Conservation (phyloP, 2,329 filamentous ascomycete genomes). For the Microsporum ferrugineum region DNA sequence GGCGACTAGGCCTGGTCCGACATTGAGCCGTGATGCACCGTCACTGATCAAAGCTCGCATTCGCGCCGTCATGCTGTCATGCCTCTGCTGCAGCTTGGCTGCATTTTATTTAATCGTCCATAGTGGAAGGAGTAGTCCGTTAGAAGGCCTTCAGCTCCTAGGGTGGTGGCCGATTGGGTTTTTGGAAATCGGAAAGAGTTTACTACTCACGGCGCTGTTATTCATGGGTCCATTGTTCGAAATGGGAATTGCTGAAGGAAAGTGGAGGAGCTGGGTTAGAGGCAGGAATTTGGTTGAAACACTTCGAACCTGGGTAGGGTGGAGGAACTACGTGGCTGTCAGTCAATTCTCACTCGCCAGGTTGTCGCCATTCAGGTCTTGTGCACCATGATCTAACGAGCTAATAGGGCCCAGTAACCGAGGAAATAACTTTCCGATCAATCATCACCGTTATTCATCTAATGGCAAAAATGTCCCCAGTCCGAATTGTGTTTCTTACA, state of each 20-base stretch:
- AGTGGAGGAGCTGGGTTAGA: conserved; percentile 54
- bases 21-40: conserved; percentile 73
- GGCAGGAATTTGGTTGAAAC: conserved; percentile 47
- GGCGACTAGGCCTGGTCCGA: conserved; percentile 65
- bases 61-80: conserved; percentile 65
- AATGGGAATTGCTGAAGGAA: conserved; percentile 58
- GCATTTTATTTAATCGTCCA: conserved; percentile 57
- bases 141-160: conserved; percentile 55
- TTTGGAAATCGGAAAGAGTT: conserved; percentile 49
- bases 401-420: conserved; percentile 66
- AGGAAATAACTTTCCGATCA: conserved; percentile 88
- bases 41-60: conserved; percentile 81
- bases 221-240: conserved; percentile 82
- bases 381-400: background rate
- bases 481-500: conserved; percentile 61
- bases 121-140: conserved; percentile 39
- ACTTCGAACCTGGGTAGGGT: conserved; percentile 64
- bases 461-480: conserved; percentile 48
- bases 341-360: conserved; percentile 25
- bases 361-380: background rate
- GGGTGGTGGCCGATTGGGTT: conserved; percentile 70
- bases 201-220: conserved; percentile 64
- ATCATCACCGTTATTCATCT: conserved; percentile 74
- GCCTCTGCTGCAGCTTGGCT: conserved; percentile 52
- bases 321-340: conserved; percentile 79